phyloP scores from a whole-genome alignment of 2,329 filamentous ascomycete genomes.

The Cercospora citrullina region DNA sequence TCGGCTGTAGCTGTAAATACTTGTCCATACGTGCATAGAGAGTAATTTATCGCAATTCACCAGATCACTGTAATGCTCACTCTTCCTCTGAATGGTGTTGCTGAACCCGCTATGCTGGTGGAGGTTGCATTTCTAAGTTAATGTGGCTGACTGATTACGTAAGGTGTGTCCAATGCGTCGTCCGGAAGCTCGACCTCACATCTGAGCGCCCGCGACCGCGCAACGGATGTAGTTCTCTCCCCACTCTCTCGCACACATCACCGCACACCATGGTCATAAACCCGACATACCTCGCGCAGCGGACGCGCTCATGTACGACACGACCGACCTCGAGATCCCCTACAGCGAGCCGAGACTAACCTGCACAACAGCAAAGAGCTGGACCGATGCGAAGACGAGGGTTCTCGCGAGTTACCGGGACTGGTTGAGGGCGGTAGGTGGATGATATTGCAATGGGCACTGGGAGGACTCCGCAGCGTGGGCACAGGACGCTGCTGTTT shows the following conservation, averaged over 20 bases:
- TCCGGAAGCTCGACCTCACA: conserved; percentile 7
- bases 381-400: conserved; percentile 81
- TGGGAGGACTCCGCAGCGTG: neutral
- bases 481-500: neutral
- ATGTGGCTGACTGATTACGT: neutral
- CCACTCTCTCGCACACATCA: neutral
- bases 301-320: conserved; percentile 54
- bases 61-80: neutral
- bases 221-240: neutral
- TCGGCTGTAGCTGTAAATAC: conserved; percentile 6
- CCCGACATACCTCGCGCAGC: conserved; percentile 79
- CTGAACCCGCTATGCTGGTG: neutral
- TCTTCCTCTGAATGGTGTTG: neutral
- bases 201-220: neutral
- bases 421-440: conserved; percentile 90
- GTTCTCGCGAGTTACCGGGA: conserved; percentile 88
- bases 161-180: neutral
- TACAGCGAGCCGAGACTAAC: conserved; percentile 19
- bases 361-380: conserved; percentile 70
- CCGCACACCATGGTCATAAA: conserved; percentile 63
- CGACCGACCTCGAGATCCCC: neutral
- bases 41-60: neutral
- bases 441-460: neutral
- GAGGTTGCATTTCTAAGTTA: neutral
- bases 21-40: conserved; percentile 10